These are phyloP conservation scores for Aspergillus kassunensis DNA, from an alignment of 495 filamentous ascomycete genomes.

Conservation along the genomic window DNA sequence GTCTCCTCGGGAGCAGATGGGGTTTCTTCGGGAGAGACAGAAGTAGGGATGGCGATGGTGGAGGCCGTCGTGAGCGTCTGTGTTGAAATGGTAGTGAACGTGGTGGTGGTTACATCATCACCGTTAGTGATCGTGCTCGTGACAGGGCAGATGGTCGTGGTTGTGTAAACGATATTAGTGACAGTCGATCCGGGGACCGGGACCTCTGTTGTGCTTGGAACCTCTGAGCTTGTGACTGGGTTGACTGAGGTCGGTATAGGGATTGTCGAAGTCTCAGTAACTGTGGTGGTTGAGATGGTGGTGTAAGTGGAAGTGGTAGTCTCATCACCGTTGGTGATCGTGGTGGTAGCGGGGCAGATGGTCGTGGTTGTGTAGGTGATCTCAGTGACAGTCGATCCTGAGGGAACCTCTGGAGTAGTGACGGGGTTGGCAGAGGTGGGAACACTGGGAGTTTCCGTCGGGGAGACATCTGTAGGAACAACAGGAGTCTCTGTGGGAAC, in stretches of 20 bases:
- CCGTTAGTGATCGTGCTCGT: conserved; percentile 29
- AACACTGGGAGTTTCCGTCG: background rate
- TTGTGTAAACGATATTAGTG: conserved; percentile 23
- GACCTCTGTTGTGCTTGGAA: conserved; percentile 5
- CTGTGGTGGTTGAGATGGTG: conserved; percentile 27
- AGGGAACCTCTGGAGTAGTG: background rate
- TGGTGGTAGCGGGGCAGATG: conserved; percentile 26
- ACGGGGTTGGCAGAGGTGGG: conserved; percentile 7
- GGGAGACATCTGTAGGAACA: conserved; percentile 9
- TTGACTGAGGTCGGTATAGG: conserved; percentile 18
- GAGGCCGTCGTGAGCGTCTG: conserved; percentile 18
- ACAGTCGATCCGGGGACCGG: conserved; percentile 12
- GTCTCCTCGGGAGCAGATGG: conserved; percentile 8
- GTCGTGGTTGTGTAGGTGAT: conserved; percentile 22
- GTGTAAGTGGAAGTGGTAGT: conserved; percentile 28
- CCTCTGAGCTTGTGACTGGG: conserved; percentile 17
- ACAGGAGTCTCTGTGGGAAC: background rate
- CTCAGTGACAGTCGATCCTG: conserved; percentile 6
- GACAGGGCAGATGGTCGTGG: conserved; percentile 24
- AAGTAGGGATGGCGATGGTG: conserved; percentile 19
- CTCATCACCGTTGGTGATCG: conserved; percentile 24
- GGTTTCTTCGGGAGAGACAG: conserved; percentile 16
- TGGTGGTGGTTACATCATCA: conserved; percentile 26
- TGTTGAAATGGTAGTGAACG: conserved; percentile 31
- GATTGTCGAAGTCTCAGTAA: conserved; percentile 21